A percentile compares a stretch with the other conserved stretches of the same genome.
These are phyloP conservation scores for Pterocarpus santalinus DNA, from an alignment of 306 rosid genomes.

Conservation along the genomic window DNA sequence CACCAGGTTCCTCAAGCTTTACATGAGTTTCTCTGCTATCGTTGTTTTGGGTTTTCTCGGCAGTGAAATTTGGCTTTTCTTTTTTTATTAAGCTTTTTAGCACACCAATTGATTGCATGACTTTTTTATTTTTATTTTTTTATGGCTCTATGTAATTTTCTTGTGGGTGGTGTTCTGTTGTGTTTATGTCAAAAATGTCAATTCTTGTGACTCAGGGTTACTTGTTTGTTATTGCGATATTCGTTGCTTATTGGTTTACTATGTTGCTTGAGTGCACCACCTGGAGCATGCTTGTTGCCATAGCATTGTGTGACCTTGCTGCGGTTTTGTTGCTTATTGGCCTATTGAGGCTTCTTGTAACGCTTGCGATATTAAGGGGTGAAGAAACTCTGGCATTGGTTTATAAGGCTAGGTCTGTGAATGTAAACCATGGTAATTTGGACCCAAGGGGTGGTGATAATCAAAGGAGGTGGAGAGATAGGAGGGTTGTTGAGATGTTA, in stretches of 20 bases:
- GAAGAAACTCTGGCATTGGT: conserved; percentile 96
- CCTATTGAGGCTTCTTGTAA: conserved; percentile 83
- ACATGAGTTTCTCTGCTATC: conserved; percentile 90
- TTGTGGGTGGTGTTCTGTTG: conserved; percentile 90
- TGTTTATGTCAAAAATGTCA: conserved; percentile 89
- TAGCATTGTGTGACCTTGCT: conserved; percentile 93
- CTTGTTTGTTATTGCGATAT: conserved; percentile 81
- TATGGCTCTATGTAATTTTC: conserved; percentile 69
- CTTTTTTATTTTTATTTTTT: conserved; percentile 49
- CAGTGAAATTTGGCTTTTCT: conserved; percentile 66
- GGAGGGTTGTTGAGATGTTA: conserved; percentile 52
- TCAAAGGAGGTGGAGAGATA: conserved; percentile 87
- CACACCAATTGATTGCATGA: conserved; percentile 74
- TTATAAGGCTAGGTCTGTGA: conserved; percentile 92
- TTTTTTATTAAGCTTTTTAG: conserved; percentile 56
- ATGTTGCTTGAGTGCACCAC: conserved; percentile 97
- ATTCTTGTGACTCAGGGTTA: conserved; percentile 86
- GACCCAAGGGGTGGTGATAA: conserved; percentile 45
- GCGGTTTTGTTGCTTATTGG: conserved; percentile 91
- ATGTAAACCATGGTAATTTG: conserved; percentile 37
- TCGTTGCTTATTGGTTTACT: conserved; percentile 96
- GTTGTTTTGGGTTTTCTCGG: conserved; percentile 81
- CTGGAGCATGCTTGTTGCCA: conserved; percentile 84
- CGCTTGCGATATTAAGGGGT: conserved; percentile 90
- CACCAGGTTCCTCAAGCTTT: conserved; percentile 72